Evolutionary conservation across 371 early-diverging fungal species (phyloP).

Genomic region (Syncephalastrum sp.): DNA sequence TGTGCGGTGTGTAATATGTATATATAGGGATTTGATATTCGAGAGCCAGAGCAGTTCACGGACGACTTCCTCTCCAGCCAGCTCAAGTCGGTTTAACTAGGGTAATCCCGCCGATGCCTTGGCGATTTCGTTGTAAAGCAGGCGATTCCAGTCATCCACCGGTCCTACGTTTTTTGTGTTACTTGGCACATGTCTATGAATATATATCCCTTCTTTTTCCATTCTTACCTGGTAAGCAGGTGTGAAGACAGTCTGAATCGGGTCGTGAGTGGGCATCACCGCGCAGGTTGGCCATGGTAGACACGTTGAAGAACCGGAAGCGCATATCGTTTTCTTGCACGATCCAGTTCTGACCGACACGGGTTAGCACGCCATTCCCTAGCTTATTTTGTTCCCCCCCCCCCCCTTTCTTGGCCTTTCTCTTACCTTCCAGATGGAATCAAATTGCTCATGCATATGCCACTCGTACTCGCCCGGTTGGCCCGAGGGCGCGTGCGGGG

Average conservation of each 20-base stretch:
- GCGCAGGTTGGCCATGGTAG: slow-evolving; percentile 31
- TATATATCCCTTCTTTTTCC: background rate
- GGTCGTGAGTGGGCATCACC: slow-evolving; percentile 51
- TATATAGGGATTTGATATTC: slow-evolving; percentile 48
- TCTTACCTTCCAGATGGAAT: slow-evolving; percentile 37
- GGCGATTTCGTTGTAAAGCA: slow-evolving; percentile 38
- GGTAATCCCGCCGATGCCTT: slow-evolving; percentile 4
- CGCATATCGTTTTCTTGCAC: slow-evolving; percentile 21
- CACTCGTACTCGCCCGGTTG: slow-evolving; percentile 44
- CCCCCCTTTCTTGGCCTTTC: background rate
- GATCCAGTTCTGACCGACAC: slow-evolving; percentile 20
- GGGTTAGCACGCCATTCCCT: background rate
- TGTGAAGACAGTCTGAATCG: slow-evolving; percentile 45
- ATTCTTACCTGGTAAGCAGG: slow-evolving; percentile 39
- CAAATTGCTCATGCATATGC: slow-evolving; percentile 44
- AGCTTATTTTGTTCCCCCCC: no score
- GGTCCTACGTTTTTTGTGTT: slow-evolving; percentile 19
- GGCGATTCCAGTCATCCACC: slow-evolving; percentile 48
- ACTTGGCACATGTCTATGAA: background rate
- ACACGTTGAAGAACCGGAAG: slow-evolving; percentile 34
- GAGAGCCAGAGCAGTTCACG: slow-evolving; percentile 53
- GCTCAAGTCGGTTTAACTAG: slow-evolving; percentile 5
- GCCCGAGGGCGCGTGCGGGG: slow-evolving; percentile 32
- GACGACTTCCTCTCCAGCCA: slow-evolving; percentile 47
- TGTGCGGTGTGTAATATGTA: no score